A percentile compares a stretch with the other conserved stretches of the same genome.
These are phyloP conservation scores for Uronychia setigera DNA, from an alignment of 73 alveolate species.

Conservation along the genomic window DNA sequence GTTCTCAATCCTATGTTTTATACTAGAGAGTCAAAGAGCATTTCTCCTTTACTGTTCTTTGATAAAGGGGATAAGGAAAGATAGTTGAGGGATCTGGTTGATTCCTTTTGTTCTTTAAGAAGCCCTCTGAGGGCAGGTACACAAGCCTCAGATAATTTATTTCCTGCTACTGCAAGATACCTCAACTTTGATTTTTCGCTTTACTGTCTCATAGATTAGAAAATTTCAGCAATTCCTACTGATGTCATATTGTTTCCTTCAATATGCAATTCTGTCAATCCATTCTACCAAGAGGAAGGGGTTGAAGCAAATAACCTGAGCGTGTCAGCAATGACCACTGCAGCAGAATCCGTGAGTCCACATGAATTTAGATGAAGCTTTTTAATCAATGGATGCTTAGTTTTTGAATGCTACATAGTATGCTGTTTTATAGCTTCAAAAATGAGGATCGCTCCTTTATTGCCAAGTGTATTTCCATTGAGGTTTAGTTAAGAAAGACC, in stretches of 20 bases:
- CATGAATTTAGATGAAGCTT: neutral
- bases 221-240: neutral
- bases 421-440: neutral
- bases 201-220: neutral
- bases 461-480: neutral
- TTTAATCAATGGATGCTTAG: neutral
- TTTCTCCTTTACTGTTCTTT: neutral
- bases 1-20: neutral
- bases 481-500: neutral
- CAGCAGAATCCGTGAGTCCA: neutral
- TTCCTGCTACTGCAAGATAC: neutral
- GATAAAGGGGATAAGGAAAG: neutral
- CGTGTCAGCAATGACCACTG: neutral
- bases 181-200: neutral
- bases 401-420: neutral
- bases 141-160: neutral
- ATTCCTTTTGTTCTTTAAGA: too few species aligned
- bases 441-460: neutral
- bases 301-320: neutral
- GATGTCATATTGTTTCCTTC: neutral
- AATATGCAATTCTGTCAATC: neutral
- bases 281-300: too few species aligned
- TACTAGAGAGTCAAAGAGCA: neutral
- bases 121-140: neutral
- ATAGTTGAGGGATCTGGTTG: neutral